Base-by-base conservation (phyloP, 2,329 filamentous ascomycete species). In the Knoxdaviesia proteae region DNA sequence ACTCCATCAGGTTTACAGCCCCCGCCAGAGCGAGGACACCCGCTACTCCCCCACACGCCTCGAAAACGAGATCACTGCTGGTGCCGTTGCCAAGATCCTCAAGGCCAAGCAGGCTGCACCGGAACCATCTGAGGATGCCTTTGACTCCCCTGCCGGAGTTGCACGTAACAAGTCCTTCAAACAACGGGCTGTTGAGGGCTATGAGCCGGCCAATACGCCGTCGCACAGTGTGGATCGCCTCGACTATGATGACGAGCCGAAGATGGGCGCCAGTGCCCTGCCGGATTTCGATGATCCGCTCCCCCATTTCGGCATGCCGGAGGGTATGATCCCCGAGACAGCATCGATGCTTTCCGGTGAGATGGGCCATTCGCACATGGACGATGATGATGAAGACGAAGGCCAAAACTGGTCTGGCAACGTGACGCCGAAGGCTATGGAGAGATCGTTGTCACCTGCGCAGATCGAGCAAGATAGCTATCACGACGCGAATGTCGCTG, bases 291-390 rank as follows among this genome's bases (percentile, higher is more conserved):
- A 77, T 44, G 67, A 87, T 50, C 79, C 80, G 5, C 72, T 87
- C 64, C 83, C 80, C 0, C 84, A 87, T 53, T 76, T 82, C 52
- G 84, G 80, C 4, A 80, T 83, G 49, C 50, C 61, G 2, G 64
- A 69, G 7, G 69, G 74, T 35, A 39, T 44, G 20, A 84, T 92
- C 47, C 69, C 84, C 10, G 78, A 74, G 39, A 93, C 20, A 20
- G 20, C 20, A 20, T 20, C 20, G 20, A 20, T 20, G 20, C 20
- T 20, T 20, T 20, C 20, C 20, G 20, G 20, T 20, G 20, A 20
- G 20, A 20, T 20, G 20, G 20, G 20, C 20, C 20, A 20, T 20
- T 20, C 20, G 20, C 20, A 43, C 29, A 40, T 38, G n/a, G 39
- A 43, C 6, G 6, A 39, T 29, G 34, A 33, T 29, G 38, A 47